Evolutionary conservation across 1,284 basidiomycete species (phyloP), one percentile per base, ranked within the genome.

Genomic region (Puccinia novopanici): DNA sequence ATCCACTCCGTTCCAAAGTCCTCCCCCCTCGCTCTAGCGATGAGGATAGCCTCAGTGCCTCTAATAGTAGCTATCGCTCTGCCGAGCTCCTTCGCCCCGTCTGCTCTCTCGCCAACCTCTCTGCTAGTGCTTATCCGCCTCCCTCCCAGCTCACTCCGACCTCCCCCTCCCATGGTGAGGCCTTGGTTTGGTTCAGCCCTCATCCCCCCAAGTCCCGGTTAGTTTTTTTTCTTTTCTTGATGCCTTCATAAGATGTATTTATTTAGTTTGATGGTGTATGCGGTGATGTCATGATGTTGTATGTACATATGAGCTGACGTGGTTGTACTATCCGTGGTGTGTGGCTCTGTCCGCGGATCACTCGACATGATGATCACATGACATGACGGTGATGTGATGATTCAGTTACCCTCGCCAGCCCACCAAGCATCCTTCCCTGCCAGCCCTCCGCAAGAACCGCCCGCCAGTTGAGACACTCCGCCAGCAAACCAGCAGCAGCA

Each of bases 381-480:
- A n/a, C n/a, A n/a, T 45, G 45, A 45, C 24, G 55, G 12, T 57
- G 55, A 27, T 27, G 55, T 57, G 55, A 57, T 57, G 55, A 59
- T 34, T 61, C 24, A 22, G 50, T 24, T 52, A 45, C n/a, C 37
- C 9, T 42, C 48, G 52, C 15, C 34, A 52, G 37, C 72, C 72
- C 2, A 57, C 54, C 4, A 42, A 61, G 27, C 72, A 74, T 74
- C 72, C 72, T 12, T 74, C 72, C 4, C 30, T 74, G 2, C 72
- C 72, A 37, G n/a, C 55, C n/a, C 54, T 74, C 57, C 40, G 24
- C 40, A 1, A 40, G 30, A 13, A 9, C 30, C 37, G 17, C 12
- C 72, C 17, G 15, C 48, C 48, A 4, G 55, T 61, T 48, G 55
- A 55, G 9, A 61, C 72, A 13, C 55, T 50, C 27, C 42, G 19